Conservation (phyloP, 768 basidiomycete species). For the Mycena venus region DNA sequence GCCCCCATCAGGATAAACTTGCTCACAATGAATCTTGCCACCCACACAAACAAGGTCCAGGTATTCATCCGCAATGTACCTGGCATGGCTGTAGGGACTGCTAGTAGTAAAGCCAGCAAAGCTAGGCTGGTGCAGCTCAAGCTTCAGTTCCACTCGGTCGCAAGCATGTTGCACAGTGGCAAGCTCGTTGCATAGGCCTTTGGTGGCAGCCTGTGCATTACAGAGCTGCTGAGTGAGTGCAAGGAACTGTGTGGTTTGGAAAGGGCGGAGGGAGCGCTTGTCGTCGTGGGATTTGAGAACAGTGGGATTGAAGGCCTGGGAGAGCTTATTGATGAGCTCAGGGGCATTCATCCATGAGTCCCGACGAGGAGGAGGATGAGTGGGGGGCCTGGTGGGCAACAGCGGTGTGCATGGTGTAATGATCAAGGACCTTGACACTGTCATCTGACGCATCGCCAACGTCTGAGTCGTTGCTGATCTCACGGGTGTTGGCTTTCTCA, state of each 20-base stretch:
- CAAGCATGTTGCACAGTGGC: no score
- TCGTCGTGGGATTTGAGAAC: no score
- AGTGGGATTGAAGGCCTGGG: no score
- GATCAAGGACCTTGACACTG: neutral
- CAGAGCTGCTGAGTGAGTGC: no score
- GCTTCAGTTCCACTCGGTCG: constrained; percentile 31
- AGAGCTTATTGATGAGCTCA: no score
- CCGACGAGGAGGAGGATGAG: constrained; percentile 5
- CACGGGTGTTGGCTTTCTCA: no score
- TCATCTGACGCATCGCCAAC: constrained; percentile 17
- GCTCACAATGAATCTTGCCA: constrained; percentile 12
- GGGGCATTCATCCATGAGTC: neutral
- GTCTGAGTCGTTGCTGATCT: constrained; percentile 12
- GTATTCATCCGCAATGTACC: neutral
- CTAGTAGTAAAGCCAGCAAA: neutral
- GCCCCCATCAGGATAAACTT: constrained; percentile 20
- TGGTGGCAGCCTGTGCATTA: no score
- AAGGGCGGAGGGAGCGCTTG: no score
- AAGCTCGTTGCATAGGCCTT: no score
- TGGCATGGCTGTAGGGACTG: neutral
- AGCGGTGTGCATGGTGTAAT: neutral
- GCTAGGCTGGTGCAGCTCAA: neutral
- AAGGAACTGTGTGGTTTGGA: no score
- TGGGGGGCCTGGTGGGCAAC: neutral
- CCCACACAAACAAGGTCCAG: neutral